Evolutionary conservation across 2,329 filamentous ascomycete species (phyloP), one percentile per base, ranked within the genome.

Genomic region (Fusarium robinianum): DNA sequence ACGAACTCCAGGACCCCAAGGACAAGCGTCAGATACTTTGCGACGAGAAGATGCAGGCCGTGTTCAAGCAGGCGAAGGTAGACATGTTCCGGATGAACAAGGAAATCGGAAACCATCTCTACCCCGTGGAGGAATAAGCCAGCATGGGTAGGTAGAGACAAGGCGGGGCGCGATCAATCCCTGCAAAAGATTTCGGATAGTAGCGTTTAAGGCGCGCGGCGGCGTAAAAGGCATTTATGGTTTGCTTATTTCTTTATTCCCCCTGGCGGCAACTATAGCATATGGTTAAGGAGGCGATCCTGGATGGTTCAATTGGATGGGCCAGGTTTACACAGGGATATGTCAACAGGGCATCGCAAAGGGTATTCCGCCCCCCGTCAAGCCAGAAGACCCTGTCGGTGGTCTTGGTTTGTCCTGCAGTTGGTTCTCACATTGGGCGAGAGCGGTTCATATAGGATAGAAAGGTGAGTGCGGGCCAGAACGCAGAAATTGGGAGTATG

Each of bases 31-130:
- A 96, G 58, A 99, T 99, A 53, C 75, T 83, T 18, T 99, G 94
- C 71, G 94, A 99, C 69, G 89, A 95, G 16, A 84, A 83, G 58
- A 87, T 99, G 86, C 84, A 88, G 49, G 87, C 87, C 6, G 87
- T 99, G 6, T 99, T 99, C 74, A 95, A 95, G 68, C 81, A 87
- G 63, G 83, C 90, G 62, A 88, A 81, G 62, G 87, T 99, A 35
- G 90, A 97, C 70, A 99, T 99, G 94, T 99, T 99, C 70, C 91
- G 90, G 58, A 97, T 99, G 92, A 97, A 96, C 76, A 96, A 96
- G 75, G 81, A 96, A 11, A 82, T 97, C 8, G 90, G 88, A 52
- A 85, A 87, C 65, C 92, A 97, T 63, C 76, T 97, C 25, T 96
- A 95, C 64, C 88, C 87, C 3, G 78, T 88, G 33, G 83, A 69